Percentiles rank a stretch among this genome's conserved stretches.
Conservation (phyloP, 257 asterid species). For the Gentiana straminea region DNA sequence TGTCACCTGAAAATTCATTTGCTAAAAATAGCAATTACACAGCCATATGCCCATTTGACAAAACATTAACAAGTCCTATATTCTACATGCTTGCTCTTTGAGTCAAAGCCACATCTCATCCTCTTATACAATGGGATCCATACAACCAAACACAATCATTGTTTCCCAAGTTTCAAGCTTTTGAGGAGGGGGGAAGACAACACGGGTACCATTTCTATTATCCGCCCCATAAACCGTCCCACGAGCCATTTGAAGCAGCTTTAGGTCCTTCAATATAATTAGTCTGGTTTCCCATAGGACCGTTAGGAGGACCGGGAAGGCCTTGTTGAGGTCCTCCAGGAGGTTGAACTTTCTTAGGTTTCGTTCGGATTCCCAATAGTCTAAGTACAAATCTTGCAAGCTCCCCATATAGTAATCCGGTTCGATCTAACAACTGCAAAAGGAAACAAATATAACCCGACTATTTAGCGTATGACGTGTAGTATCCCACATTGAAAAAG, state of each 20-base stretch:
- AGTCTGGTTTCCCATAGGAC: slow-evolving; percentile 29
- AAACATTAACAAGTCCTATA: too few species aligned
- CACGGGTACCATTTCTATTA: slow-evolving; percentile 7
- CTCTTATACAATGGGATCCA: too few species aligned
- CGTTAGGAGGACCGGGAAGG: slow-evolving; percentile 49
- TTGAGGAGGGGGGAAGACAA: too few species aligned
- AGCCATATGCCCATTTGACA: too few species aligned
- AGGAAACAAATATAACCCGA: background rate
- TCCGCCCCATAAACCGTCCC: slow-evolving; percentile 74
- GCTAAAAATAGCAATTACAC: too few species aligned
- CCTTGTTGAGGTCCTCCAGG: slow-evolving; percentile 43
- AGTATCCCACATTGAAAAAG: background rate
- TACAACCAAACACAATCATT: too few species aligned
- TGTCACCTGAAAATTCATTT: too few species aligned
- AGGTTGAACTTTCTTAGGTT: slow-evolving; percentile 43
- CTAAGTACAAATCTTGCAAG: slow-evolving; percentile 92
- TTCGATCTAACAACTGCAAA: slow-evolving; percentile 81
- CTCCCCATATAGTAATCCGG: slow-evolving; percentile 89
- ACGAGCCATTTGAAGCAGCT: slow-evolving; percentile 55
- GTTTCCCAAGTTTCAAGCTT: too few species aligned
- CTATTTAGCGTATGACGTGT: background rate
- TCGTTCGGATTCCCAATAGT: slow-evolving; percentile 62
- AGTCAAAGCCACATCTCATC: too few species aligned
- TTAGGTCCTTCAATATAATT: slow-evolving; percentile 64
- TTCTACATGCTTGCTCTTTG: too few species aligned